These are phyloP conservation scores for Coemansia javaensis DNA, from an alignment of 192 early-diverging fungal species.

Conservation along the genomic window DNA sequence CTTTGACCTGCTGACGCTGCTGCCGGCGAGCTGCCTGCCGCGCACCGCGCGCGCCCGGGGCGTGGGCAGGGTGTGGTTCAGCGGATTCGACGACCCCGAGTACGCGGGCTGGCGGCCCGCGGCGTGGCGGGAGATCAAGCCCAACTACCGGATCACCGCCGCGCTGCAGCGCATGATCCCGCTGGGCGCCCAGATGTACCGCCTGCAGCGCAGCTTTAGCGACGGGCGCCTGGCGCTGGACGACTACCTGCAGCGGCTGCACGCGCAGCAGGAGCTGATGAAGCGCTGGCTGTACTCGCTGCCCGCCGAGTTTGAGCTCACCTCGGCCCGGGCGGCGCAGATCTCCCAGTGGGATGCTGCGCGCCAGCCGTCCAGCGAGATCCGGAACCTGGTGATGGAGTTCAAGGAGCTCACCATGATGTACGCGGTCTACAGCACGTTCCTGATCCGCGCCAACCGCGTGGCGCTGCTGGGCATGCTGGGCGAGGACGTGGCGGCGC, in stretches of 20 bases:
- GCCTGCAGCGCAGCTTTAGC: conserved; percentile 26
- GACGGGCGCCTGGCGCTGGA: conserved; percentile 12
- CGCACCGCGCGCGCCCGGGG: conserved; percentile 5
- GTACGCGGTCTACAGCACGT: conserved; percentile 33
- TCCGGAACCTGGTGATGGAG: conserved; percentile 32
- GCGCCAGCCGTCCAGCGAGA: conserved; percentile 6
- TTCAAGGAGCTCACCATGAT: conserved; percentile 51
- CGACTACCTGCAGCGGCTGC: conserved; percentile 25
- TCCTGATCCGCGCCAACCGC: conserved; percentile 44
- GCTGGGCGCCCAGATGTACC: conserved; percentile 33
- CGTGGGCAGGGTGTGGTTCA: conserved; percentile 24
- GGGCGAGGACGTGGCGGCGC: conserved; percentile 13
- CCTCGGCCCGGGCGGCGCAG: conserved; percentile 26
- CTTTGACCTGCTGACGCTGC: conserved; percentile 35
- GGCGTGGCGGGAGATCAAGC: conserved; percentile 33
- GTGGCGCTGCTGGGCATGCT: conserved; percentile 42
- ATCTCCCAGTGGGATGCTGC: conserved; percentile 5
- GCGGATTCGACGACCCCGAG: conserved; percentile 37
- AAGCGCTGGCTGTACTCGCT: conserved; percentile 47
- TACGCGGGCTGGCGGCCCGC: conserved; percentile 37
- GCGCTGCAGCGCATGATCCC: conserved; percentile 45
- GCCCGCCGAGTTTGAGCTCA: conserved; percentile 42
- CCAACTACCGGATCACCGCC: conserved; percentile 39
- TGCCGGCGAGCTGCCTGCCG: conserved; percentile 37
- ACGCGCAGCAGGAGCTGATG: conserved; percentile 32